Evolutionary conservation across 177 flowering plant genomes (phyloP), one percentile per base, ranked within the genome.

Genomic region (Vitis hybrid): DNA sequence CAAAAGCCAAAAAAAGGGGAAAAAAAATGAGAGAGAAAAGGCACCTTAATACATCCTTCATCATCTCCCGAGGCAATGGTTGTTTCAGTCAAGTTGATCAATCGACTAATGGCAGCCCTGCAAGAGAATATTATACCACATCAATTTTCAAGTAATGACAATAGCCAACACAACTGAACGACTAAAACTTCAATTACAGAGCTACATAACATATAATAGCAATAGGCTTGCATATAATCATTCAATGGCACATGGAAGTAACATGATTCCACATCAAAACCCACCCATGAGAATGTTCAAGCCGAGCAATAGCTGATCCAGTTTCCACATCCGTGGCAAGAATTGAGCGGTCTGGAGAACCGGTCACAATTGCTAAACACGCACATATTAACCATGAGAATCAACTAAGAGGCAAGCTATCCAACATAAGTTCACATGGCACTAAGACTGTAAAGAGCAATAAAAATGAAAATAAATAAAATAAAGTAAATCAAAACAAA

Each of bases 61-160:
- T 95, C 99, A 79, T 91, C 99, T 65, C 98, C 98, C 0, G 99
- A 89, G 11, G 98, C 95, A 81, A 95, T 77, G 9, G 93, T 89
- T n/a, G 93, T 79, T 64, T 89, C 96, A 1, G 89, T 89, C 75
- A 95, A 72, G 76, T 84, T 91, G 51, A 89, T 76, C 70, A 95
- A 71, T 10, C 89, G 83, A 75, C 83, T 85, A 10, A 93, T 81
- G 67, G 99, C 86, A 75, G 85, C 90, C 74, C 99, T 94, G 83
- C 56, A 64, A 11, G 52, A 67, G 2, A 69, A 39, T 26, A 39
- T 15, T 33, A 55, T 12, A 19, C 2, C 45, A 60, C 19, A 13
- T 33, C 19, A 50, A 26, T 11, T 59, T 33, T 33, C 45, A 33
- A 33, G 45, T 33, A 6, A 33, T 33, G 45, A 4, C 7, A 12